Evolutionary conservation across 106 monocot genomes (phyloP), one percentile per base, ranked within the genome.

Genomic region (Cymbidium sinense): DNA sequence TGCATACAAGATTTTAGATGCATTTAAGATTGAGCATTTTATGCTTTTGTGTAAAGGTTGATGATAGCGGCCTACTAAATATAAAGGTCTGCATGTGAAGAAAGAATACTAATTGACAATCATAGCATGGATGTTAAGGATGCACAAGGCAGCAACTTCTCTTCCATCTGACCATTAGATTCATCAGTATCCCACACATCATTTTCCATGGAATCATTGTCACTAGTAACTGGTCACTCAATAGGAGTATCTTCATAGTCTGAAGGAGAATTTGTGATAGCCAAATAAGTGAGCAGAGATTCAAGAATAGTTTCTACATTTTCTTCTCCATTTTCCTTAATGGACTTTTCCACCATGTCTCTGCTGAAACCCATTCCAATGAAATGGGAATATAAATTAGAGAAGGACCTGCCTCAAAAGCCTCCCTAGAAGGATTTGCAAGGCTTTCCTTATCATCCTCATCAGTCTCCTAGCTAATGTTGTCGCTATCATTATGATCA

Each of bases 321-420:
- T 31, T 34, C 76, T 76, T 76, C 76, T 34, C 76, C 76, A 76
- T 50, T 76, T 55, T 50, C 34, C 76, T 55, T 76, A 3, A 76
- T 52, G 13, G 76, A 52, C 54, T 76, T 76, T 50, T 52, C 76
- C 20, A 76, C 76, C 76, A 76, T 55, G 19, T 76, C 76, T 34
- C 44, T 18, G 6, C 8, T 29, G 18, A 76, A 76, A 29, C 76
- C 76, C 76, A 76, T 76, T 27, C 52, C 76, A 76, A 55, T 55
- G 54, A 76, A 76, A 76, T 76, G 50, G 28, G 34, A 76, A 76
- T 39, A 52, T 34, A 76, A 76, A 19, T 21, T 76, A 33, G 76
- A 55, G 76, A 76, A 34, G 76, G 29, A 23, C 54, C 76, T 54
- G 76, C 76, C 76, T 76, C 76, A 19, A 7, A 33, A 76, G 34